Conservation (phyloP, 2,329 filamentous ascomycete genomes). For the Zasmidium citrigriseum region DNA sequence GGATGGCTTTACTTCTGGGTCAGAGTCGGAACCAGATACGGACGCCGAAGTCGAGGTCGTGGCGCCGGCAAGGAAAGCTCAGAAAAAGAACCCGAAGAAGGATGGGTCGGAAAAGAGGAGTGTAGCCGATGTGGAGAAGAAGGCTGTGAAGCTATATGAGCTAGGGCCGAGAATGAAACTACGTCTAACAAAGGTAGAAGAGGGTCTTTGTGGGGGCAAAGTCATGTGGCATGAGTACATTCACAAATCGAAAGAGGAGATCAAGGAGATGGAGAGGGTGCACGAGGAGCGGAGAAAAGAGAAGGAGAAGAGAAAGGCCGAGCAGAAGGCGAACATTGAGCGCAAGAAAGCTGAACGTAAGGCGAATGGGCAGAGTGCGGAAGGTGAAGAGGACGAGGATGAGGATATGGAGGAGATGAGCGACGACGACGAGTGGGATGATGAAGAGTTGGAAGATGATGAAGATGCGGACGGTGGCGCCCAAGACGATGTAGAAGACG, state of each 20-base stretch:
- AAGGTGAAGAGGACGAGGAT: slow-evolving; percentile 41
- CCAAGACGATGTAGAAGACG: slow-evolving; percentile 15
- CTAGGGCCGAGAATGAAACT: slow-evolving; percentile 87
- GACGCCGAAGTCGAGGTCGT: slow-evolving; percentile 91
- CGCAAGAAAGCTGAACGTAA: slow-evolving; percentile 69
- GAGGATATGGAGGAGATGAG: slow-evolving; percentile 46
- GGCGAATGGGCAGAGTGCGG: slow-evolving; percentile 45
- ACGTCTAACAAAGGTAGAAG: slow-evolving; percentile 91
- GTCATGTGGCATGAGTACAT: slow-evolving; percentile 98
- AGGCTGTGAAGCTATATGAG: slow-evolving; percentile 89
- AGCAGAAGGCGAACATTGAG: slow-evolving; percentile 89
- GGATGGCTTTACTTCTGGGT: slow-evolving; percentile 86
- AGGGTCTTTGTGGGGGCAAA: slow-evolving; percentile 84
- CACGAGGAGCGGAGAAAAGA: slow-evolving; percentile 79
- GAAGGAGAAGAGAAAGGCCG: slow-evolving; percentile 77
- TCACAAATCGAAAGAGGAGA: slow-evolving; percentile 76
- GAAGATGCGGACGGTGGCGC: slow-evolving; percentile 19
- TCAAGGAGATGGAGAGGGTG: slow-evolving; percentile 74
- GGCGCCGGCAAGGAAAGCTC: slow-evolving; percentile 61
- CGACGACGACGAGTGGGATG: slow-evolving; percentile 55
- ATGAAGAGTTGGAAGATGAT: slow-evolving; percentile 37
- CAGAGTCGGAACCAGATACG: slow-evolving; percentile 88
- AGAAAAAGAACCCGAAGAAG: slow-evolving; percentile 52
- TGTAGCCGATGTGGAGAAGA: slow-evolving; percentile 66
- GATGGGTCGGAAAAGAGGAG: slow-evolving; percentile 39